Conservation (phyloP, 2,329 filamentous ascomycete genomes). For the Epichloe coenophiala region DNA sequence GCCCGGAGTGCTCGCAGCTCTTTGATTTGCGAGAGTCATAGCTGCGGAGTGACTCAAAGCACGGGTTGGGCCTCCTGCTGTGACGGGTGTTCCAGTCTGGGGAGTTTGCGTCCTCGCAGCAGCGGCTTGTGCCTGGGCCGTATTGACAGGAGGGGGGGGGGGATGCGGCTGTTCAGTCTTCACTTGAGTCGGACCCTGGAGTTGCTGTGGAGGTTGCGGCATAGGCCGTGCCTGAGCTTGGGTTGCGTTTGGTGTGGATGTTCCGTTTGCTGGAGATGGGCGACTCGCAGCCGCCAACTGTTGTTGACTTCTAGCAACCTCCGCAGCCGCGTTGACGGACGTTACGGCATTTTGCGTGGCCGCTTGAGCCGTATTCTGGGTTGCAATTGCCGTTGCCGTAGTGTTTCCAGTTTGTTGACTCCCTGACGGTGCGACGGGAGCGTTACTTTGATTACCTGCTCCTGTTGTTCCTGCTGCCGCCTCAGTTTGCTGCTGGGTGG, state of each 20-base stretch:
- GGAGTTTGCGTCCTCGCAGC: slow-evolving; percentile 36
- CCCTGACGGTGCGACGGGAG: slow-evolving; percentile 12
- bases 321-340: slow-evolving; percentile 30
- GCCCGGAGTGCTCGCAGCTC: slow-evolving; percentile 21
- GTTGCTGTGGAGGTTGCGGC: slow-evolving; percentile 14
- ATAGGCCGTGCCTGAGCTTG: slow-evolving; percentile 16
- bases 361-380: slow-evolving; percentile 15
- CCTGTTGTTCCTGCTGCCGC: slow-evolving; percentile 3
- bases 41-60: slow-evolving; percentile 36
- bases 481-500: slow-evolving; percentile 10
- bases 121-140: slow-evolving; percentile 25
- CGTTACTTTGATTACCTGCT: slow-evolving; percentile 9
- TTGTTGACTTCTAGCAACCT: slow-evolving; percentile 32
- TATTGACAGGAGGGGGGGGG: slow-evolving; percentile 32
- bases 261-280: slow-evolving; percentile 17
- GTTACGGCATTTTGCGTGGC: slow-evolving; percentile 20
- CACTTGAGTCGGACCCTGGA: slow-evolving; percentile 11
- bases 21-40: slow-evolving; percentile 34
- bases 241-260: slow-evolving; percentile 9
- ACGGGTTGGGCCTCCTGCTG: slow-evolving; percentile 23
- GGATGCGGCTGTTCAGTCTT: slow-evolving; percentile 23
- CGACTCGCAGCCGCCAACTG: slow-evolving; percentile 16
- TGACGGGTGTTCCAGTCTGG: slow-evolving; percentile 28
- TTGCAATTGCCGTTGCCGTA: slow-evolving; percentile 10
- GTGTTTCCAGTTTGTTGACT: slow-evolving; percentile 12